These are phyloP conservation scores for Phyllosticta capitalensis DNA, from an alignment of 2,329 filamentous ascomycete genomes.

Conservation along the genomic window DNA sequence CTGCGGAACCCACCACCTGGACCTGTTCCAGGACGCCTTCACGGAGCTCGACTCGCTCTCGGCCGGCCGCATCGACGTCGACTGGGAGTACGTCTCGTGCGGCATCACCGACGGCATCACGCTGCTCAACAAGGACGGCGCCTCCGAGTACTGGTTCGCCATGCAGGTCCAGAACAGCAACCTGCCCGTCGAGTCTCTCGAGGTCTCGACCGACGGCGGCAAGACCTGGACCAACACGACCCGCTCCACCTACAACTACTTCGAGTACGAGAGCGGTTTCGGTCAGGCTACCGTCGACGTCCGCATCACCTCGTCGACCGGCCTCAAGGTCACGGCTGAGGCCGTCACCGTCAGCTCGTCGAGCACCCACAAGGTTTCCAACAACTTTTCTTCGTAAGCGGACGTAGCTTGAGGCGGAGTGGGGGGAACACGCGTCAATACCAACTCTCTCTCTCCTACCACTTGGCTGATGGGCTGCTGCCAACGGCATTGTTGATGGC, in stretches of 20 bases:
- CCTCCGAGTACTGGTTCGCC: conserved; percentile 45
- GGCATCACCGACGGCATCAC: conserved; percentile 41
- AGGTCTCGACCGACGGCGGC: conserved; percentile 53
- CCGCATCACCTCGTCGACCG: conserved; percentile 45
- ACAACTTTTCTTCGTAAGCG: conserved; percentile 22
- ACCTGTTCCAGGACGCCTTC: conserved; percentile 47
- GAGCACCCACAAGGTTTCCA: conserved; percentile 18
- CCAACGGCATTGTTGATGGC: background rate
- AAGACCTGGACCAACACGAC: conserved; percentile 48
- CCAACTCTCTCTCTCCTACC: background rate
- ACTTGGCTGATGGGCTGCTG: background rate
- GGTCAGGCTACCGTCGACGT: conserved; percentile 46
- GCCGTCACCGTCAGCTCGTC: conserved; percentile 36
- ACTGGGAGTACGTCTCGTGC: conserved; percentile 43
- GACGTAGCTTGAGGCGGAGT: background rate
- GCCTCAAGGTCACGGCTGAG: conserved; percentile 43
- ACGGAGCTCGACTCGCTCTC: conserved; percentile 34
- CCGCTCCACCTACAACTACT: conserved; percentile 47
- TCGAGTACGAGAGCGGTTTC: conserved; percentile 50
- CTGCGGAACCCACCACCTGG: conserved; percentile 45
- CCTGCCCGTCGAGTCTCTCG: conserved; percentile 45
- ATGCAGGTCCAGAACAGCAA: conserved; percentile 59
- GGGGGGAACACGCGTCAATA: background rate
- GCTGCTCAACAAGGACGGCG: conserved; percentile 46
- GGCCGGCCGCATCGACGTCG: conserved; percentile 40